Percentiles rank a stretch among this genome's conserved stretches.
Conservation (phyloP, 2,329 filamentous ascomycete species). For the Exophiala spinifera region DNA sequence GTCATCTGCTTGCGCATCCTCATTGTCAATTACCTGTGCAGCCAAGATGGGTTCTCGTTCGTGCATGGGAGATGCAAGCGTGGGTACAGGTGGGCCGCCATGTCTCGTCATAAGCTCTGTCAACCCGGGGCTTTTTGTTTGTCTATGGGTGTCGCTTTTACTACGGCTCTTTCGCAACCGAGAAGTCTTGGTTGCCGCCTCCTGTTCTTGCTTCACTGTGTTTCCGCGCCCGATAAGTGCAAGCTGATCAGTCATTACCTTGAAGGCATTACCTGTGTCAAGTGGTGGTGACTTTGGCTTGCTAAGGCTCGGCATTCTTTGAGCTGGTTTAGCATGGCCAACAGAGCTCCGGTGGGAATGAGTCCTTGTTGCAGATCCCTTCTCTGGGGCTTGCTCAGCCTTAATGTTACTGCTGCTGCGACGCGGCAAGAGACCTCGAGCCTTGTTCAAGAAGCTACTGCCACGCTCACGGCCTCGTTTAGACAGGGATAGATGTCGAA, state of each 20-base stretch:
- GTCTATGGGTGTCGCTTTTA: conserved; percentile 54
- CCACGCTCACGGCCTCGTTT: conserved; percentile 41
- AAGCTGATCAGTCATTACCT: conserved; percentile 46
- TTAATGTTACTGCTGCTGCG: conserved; percentile 46
- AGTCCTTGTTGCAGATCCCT: conserved; percentile 1
- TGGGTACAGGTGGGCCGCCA: conserved; percentile 58
- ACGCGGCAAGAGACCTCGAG: conserved; percentile 38
- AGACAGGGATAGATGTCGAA: conserved; percentile 40
- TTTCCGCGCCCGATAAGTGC: conserved; percentile 50
- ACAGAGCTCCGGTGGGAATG: conserved; percentile 28
- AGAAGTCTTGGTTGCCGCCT: conserved; percentile 31
- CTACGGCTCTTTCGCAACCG: conserved; percentile 46
- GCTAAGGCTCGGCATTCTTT: conserved; percentile 39
- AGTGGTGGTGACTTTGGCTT: conserved; percentile 40
- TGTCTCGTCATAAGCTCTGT: conserved; percentile 55
- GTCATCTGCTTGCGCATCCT: conserved; percentile 36
- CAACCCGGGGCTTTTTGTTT: conserved; percentile 44
- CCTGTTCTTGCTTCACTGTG: conserved; percentile 56
- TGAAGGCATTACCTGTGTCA: conserved; percentile 41
- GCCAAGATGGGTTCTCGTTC: conserved; percentile 30
- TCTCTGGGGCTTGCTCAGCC: conserved; percentile 32
- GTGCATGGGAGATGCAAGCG: conserved; percentile 48
- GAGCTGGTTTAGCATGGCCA: conserved; percentile 32
- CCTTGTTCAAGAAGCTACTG: conserved; percentile 41
- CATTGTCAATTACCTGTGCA: conserved; percentile 27